These are phyloP conservation scores for Nitzschia palea DNA, from an alignment of 108 stramenopile species.

Conservation along the genomic window DNA sequence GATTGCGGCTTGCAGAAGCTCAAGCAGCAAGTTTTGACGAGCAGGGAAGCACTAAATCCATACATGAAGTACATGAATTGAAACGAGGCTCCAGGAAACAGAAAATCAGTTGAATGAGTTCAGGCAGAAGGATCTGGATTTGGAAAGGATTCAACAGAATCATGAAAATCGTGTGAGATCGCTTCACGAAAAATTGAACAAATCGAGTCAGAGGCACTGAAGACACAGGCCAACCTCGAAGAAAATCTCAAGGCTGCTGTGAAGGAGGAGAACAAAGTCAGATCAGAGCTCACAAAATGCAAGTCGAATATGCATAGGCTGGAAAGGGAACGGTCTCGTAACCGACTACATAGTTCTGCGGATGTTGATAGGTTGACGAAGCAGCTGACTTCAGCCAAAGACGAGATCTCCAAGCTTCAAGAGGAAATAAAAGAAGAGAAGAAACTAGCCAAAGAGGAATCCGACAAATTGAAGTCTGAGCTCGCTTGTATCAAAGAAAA, in stretches of 20 bases:
- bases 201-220: slow-evolving; percentile 1
- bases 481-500: neutral
- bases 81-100: neutral
- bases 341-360: neutral
- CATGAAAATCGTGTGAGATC: neutral
- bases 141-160: neutral
- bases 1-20: slow-evolving; percentile 28
- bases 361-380: slow-evolving; percentile 18
- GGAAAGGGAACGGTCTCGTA: slow-evolving; percentile 17
- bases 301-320: slow-evolving; percentile 20
- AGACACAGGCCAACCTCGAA: slow-evolving; percentile 4
- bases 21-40: slow-evolving; percentile 27
- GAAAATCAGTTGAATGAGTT: neutral
- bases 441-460: slow-evolving; percentile 6
- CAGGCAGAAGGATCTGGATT: neutral
- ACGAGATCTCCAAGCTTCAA: slow-evolving; percentile 14
- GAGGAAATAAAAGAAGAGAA: slow-evolving; percentile 1
- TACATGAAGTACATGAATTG: neutral
- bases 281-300: slow-evolving; percentile 21
- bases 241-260: slow-evolving; percentile 17
- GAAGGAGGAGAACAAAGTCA: slow-evolving; percentile 12
- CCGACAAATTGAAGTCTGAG: slow-evolving; percentile 4
- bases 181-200: slow-evolving; percentile 8
- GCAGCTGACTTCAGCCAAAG: slow-evolving; percentile 10
- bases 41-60: neutral